phyloP scores from a whole-genome alignment of 2,329 filamentous ascomycete genomes.

The Blastomyces gilchristii region DNA sequence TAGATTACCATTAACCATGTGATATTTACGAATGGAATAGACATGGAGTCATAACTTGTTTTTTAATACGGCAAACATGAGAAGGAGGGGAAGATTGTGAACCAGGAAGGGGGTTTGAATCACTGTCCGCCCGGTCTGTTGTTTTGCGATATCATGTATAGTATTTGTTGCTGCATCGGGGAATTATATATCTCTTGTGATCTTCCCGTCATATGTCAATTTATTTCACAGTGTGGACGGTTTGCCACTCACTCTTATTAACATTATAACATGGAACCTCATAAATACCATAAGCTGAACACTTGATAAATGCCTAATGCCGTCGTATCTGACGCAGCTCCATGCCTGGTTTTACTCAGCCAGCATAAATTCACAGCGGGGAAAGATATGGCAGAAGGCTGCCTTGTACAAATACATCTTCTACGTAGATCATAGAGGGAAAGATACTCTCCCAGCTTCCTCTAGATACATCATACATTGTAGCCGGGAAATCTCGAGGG shows the following conservation, averaged over 20 bases:
- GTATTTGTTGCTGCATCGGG: background rate
- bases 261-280: background rate
- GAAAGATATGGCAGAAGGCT: too few species aligned
- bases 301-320: too few species aligned
- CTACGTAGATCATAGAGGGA: too few species aligned
- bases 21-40: constrained; percentile 12
- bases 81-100: background rate
- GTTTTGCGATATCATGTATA: constrained; percentile 1
- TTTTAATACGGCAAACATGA: constrained; percentile 19
- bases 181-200: background rate
- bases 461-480: background rate
- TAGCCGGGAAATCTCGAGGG: too few species aligned
- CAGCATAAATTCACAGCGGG: too few species aligned
- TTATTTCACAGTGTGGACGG: background rate
- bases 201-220: background rate
- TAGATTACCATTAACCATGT: background rate
- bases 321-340: too few species aligned
- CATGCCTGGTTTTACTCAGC: too few species aligned
- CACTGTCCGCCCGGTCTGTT: background rate
- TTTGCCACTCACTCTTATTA: background rate
- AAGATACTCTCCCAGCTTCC: background rate
- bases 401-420: background rate
- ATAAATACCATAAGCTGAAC: background rate
- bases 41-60: background rate
- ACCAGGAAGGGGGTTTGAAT: background rate